phyloP scores from a whole-genome alignment of 1,284 basidiomycete genomes.

The Heterobasidion occidentale region DNA sequence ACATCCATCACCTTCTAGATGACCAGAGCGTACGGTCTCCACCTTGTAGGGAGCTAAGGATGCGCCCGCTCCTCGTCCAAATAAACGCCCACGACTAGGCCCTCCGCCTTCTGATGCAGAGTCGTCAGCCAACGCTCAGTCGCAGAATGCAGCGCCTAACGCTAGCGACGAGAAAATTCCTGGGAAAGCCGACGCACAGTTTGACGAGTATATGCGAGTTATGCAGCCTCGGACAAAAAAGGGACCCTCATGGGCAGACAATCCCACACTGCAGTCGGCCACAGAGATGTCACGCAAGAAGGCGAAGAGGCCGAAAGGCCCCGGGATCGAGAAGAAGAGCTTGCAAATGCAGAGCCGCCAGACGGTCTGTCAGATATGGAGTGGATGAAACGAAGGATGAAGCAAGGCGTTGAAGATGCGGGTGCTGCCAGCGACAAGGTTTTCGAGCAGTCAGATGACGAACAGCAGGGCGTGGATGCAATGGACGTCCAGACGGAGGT shows the following conservation, averaged over 20 bases:
- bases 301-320: constrained; percentile 9
- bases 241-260: constrained; percentile 64
- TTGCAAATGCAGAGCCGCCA: constrained; percentile 8
- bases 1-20: background rate
- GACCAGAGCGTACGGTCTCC: background rate
- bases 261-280: constrained; percentile 12
- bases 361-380: constrained; percentile 55
- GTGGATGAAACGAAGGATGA: constrained; percentile 68
- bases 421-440: constrained; percentile 29
- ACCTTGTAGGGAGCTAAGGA: constrained; percentile 50
- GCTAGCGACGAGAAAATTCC: constrained; percentile 16
- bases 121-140: constrained; percentile 5
- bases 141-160: constrained; percentile 10
- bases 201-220: constrained; percentile 54
- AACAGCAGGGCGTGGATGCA: constrained; percentile 18
- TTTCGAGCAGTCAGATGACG: constrained; percentile 57
- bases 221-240: constrained; percentile 55
- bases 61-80: constrained; percentile 55
- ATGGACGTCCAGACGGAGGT: constrained; percentile 9
- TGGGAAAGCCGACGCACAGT: constrained; percentile 25
- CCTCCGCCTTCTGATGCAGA: constrained; percentile 25
- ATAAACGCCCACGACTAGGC: constrained; percentile 57
- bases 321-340: constrained; percentile 4
- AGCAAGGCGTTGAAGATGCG: constrained; percentile 33
- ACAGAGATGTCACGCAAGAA: constrained; percentile 13